Evolutionary conservation across 352 stramenopile species (phyloP).

Genomic region (Phytophthora citricola): DNA sequence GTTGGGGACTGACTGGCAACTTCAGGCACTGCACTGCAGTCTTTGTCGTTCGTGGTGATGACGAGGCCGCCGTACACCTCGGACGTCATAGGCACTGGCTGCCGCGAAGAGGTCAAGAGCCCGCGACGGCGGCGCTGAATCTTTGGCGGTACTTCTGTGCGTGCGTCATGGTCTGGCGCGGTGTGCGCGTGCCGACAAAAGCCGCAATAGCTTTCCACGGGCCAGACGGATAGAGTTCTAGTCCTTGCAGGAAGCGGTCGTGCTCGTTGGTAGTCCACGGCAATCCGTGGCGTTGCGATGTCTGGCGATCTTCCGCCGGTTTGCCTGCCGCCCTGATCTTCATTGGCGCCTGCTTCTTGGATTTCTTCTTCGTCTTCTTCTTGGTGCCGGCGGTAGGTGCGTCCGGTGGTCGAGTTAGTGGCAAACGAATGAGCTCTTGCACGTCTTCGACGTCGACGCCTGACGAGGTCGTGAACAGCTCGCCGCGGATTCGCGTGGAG

Average conservation of each 20-base stretch:
- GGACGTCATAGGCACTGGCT: conserved; percentile 16
- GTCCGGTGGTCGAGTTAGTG: conserved; percentile 33
- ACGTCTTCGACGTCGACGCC: neutral
- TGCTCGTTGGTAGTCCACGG: conserved; percentile 53
- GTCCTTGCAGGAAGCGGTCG: conserved; percentile 56
- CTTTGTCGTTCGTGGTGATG: conserved; percentile 13
- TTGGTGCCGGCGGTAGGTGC: conserved; percentile 7
- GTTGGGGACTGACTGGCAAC: conserved; percentile 17
- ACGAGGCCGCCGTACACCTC: conserved; percentile 15
- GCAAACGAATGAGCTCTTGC: conserved; percentile 25
- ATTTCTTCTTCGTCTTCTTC: conserved; percentile 6
- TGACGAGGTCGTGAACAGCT: conserved; percentile 28
- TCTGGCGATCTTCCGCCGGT: neutral
- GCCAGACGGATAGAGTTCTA: conserved; percentile 54
- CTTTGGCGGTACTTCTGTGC: conserved; percentile 94
- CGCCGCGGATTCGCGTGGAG: conserved; percentile 34
- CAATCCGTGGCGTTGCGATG: conserved; percentile 30
- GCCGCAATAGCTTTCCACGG: conserved; percentile 61
- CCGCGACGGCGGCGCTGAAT: conserved; percentile 52
- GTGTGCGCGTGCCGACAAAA: conserved; percentile 54
- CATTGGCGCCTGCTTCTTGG: neutral
- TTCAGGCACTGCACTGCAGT: neutral
- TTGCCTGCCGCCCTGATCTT: too few species aligned
- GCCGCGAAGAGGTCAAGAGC: conserved; percentile 32
- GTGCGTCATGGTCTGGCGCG: conserved; percentile 95